phyloP scores from a whole-genome alignment of 805 yeast species.

The Kurtzmaniella cleridarum region DNA sequence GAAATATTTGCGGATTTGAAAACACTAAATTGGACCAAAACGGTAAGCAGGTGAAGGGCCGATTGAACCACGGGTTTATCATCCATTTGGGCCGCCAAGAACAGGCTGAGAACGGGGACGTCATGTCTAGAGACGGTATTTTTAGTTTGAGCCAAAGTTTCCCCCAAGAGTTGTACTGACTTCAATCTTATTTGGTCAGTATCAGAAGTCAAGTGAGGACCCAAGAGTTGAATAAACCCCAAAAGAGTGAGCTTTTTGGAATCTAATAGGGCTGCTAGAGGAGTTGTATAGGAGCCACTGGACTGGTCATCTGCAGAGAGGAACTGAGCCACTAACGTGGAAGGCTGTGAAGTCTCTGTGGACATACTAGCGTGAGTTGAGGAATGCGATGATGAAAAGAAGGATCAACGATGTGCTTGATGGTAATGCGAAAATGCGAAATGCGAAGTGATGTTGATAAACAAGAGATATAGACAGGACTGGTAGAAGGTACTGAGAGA shows the following conservation, averaged over 20 bases:
- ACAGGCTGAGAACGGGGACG: constrained; percentile 46
- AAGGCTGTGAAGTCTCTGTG: constrained; percentile 12
- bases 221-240: constrained; percentile 52
- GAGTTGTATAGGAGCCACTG: constrained; percentile 12
- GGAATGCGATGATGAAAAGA: neutral
- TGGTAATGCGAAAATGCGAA: no score
- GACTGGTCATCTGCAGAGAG: constrained; percentile 26
- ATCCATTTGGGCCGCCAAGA: constrained; percentile 60
- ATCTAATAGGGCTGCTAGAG: constrained; percentile 19
- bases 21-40: constrained; percentile 48
- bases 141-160: constrained; percentile 20
- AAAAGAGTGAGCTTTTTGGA: constrained; percentile 32
- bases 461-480: no score
- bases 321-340: constrained; percentile 32
- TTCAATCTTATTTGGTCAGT: constrained; percentile 47
- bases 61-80: constrained; percentile 53
- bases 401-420: no score
- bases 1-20: constrained; percentile 28
- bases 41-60: constrained; percentile 38
- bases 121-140: constrained; percentile 36
- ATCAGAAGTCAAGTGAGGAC: constrained; percentile 59
- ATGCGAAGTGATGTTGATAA: no score
- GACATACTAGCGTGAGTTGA: neutral
- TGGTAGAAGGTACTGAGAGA: no score
- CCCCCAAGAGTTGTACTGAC: constrained; percentile 37